Evolutionary conservation across 208 protist species (phyloP).

Genomic region (Acanthamoeba healyi): DNA sequence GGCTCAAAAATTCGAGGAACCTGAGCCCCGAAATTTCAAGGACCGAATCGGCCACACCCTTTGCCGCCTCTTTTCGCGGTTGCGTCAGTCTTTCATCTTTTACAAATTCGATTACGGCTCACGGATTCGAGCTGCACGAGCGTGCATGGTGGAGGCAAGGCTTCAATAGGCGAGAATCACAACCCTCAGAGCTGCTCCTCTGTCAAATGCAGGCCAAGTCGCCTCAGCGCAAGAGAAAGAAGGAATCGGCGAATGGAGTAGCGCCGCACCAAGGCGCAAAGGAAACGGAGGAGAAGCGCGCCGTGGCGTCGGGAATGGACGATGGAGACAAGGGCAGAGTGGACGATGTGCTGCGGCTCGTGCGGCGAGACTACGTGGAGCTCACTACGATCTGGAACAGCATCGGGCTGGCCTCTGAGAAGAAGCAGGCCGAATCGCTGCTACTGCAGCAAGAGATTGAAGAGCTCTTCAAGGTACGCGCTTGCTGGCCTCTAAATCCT

Average conservation of each 20-base stretch:
- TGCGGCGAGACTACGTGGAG: background rate
- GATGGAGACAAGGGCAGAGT: background rate
- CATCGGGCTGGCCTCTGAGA: background rate
- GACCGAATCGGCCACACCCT: too few relatives aligned
- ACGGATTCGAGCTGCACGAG: too few relatives aligned
- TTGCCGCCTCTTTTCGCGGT: background rate
- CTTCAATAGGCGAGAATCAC: too few relatives aligned
- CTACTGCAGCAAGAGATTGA: background rate
- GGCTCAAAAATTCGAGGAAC: slow-evolving; percentile 21
- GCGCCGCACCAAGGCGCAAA: too few relatives aligned
- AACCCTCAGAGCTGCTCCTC: too few relatives aligned
- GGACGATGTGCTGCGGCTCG: background rate
- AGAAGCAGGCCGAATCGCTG: background rate
- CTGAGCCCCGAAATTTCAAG: background rate
- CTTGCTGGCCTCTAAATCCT: too few relatives aligned
- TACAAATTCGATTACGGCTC: background rate
- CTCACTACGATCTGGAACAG: slow-evolving; percentile 11
- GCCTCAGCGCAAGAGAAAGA: background rate
- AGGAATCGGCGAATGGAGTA: background rate
- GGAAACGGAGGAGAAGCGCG: too few relatives aligned
- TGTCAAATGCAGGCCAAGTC: background rate
- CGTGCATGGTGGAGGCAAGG: background rate
- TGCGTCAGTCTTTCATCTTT: too few relatives aligned
- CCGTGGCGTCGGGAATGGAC: background rate
- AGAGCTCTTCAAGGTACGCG: slow-evolving; percentile 27